Base-by-base conservation (phyloP, 176 grass and related monocot species). In the Rhipidocladum racemiflorum region DNA sequence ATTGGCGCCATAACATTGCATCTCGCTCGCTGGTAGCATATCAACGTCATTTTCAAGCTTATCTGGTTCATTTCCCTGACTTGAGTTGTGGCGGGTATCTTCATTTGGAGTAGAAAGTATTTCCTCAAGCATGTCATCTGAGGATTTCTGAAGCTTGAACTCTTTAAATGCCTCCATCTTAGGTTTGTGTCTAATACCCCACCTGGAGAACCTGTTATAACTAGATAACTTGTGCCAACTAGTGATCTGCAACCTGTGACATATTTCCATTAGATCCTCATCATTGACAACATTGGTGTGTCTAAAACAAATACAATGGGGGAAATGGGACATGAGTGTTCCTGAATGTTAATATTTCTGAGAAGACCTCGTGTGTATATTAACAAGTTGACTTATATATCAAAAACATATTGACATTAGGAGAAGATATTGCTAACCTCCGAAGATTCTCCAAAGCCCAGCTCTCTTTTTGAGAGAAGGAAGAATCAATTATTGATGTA, bases 401-500 rank as follows among this genome's bases (percentile, higher is more conserved):
- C 20, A 73, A 16, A 71, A 63, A 61, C 3, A 57, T 18, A 63
- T 68, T 79, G 75, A 49, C 66, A 80, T 42, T 30, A 40, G 68
- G 16, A 61, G 82, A 56, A 81, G 32, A 70, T 38, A 57, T 56
- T 79, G 72, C 74, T 87, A 79, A 99, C 96, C 96, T 93, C 82
- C 68, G 30, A 78, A 95, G 84, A 61, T 99, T 85, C 65, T 91
- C 85, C 39, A 80, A 76, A 76, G 70, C 46, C 54, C 84, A 83
- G 42, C 36, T 84, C 46, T 86, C 91, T 65, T 87, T 81, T 59
- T 88, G 77, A 87, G 28, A 87, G 44, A 99, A 91, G 44, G 83
- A 83, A 81, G 40, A 76, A 85, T 99, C 96, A 82, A 99, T 99
- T 88, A 69, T 91, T 78, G 84, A 86, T 81, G 85, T 93, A 80